Percentiles rank a stretch among this genome's conserved stretches.
These are phyloP conservation scores for Pyricularia sp. DNA, from an alignment of 2,329 filamentous ascomycete species.

Conservation along the genomic window DNA sequence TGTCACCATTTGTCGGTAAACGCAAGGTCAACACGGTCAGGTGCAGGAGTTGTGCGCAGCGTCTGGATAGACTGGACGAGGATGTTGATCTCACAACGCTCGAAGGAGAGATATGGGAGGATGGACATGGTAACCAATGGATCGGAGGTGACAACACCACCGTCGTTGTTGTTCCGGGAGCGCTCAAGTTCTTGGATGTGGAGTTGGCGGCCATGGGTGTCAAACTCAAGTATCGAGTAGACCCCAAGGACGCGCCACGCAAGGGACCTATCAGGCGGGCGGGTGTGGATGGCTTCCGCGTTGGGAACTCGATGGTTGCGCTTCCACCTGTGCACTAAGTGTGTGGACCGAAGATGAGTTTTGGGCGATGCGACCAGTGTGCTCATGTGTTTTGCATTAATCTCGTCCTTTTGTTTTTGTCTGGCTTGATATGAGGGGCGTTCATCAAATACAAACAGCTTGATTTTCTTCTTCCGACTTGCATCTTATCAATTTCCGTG, in stretches of 20 bases:
- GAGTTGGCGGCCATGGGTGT: constrained; percentile 95
- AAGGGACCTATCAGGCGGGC: constrained; percentile 34
- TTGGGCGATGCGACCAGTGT: background rate
- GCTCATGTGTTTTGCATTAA: background rate
- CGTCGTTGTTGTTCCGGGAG: constrained; percentile 82
- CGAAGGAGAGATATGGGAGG: constrained; percentile 78
- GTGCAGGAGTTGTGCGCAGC: constrained; percentile 63
- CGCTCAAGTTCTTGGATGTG: constrained; percentile 85
- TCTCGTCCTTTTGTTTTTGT: background rate
- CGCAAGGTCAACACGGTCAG: constrained; percentile 58
- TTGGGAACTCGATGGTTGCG: constrained; percentile 1
- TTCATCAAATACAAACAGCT: background rate
- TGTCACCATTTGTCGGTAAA: constrained; percentile 50
- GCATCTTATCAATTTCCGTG: background rate
- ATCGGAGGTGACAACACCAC: constrained; percentile 84
- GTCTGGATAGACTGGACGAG: constrained; percentile 43
- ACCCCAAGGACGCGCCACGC: constrained; percentile 50
- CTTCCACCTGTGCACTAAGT: background rate
- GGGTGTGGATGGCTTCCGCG: constrained; percentile 16
- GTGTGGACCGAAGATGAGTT: background rate
- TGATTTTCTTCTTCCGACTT: background rate
- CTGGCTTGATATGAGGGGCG: background rate
- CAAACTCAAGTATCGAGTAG: constrained; percentile 68
- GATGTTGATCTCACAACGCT: constrained; percentile 41
- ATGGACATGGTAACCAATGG: constrained; percentile 73